Conservation (phyloP, 352 stramenopile genomes). For the Hyaloperonospora brassicae region DNA sequence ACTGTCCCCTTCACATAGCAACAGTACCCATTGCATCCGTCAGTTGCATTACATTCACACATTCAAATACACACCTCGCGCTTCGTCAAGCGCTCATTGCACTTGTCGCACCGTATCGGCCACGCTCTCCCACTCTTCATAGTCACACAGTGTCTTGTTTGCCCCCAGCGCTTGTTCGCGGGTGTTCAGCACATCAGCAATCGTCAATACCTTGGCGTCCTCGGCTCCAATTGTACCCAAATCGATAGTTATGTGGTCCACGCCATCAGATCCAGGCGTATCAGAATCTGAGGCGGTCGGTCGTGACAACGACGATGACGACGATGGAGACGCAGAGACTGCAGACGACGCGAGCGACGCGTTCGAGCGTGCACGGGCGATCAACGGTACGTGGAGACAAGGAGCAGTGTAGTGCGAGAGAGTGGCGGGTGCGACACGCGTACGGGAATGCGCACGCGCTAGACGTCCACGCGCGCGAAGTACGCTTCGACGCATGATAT, state of each 20-base stretch:
- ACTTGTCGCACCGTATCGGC: slow-evolving; percentile 33
- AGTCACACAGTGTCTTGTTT: slow-evolving; percentile 31
- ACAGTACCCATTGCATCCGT: background rate
- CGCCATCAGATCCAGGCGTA: background rate
- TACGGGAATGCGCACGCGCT: slow-evolving; percentile 11
- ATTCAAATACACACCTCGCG: too few species aligned
- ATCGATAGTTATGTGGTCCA: slow-evolving; percentile 38
- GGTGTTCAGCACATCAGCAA: slow-evolving; percentile 56
- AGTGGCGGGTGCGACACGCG: background rate
- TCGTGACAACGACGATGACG: background rate
- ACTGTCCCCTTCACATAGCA: slow-evolving; percentile 48
- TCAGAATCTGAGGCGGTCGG: background rate
- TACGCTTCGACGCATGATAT: too few species aligned
- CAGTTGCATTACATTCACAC: background rate
- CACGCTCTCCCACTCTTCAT: slow-evolving; percentile 78
- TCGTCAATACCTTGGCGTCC: slow-evolving; percentile 59
- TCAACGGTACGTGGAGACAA: slow-evolving; percentile 16
- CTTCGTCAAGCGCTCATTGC: too few species aligned
- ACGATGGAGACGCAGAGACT: background rate
- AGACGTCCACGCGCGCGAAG: slow-evolving; percentile 12
- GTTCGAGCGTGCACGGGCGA: slow-evolving; percentile 19
- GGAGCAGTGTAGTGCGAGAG: slow-evolving; percentile 1
- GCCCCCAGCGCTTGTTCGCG: slow-evolving; percentile 47
- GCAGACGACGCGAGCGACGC: slow-evolving; percentile 8
- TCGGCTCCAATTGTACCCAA: slow-evolving; percentile 50